phyloP scores from a whole-genome alignment of 345 rosid species.

The Pelargonium nanum region DNA sequence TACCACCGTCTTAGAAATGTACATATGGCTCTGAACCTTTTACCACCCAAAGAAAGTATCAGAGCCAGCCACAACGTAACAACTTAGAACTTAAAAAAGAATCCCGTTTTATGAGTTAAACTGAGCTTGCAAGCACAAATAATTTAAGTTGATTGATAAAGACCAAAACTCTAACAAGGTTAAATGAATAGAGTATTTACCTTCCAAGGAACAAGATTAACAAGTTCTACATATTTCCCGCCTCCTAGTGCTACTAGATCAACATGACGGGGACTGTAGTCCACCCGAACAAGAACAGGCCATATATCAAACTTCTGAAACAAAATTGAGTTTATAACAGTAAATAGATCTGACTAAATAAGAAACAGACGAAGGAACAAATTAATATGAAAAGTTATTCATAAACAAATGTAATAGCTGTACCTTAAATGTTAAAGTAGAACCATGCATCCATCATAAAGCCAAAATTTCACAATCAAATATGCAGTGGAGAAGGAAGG shows the following conservation, averaged over 20 bases:
- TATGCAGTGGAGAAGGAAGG: too few relatives aligned
- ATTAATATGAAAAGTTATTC: background rate
- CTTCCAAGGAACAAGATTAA: constrained; percentile 95
- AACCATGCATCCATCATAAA: too few relatives aligned
- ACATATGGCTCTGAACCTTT: too few relatives aligned
- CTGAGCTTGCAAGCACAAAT: too few relatives aligned
- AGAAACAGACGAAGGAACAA: background rate
- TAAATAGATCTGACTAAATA: constrained; percentile 3
- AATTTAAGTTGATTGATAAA: background rate
- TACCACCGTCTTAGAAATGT: too few relatives aligned
- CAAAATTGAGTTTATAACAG: constrained; percentile 20
- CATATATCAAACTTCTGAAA: constrained; percentile 78
- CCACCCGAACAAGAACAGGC: constrained; percentile 78
- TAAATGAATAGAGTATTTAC: constrained; percentile 22
- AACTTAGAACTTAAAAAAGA: too few relatives aligned
- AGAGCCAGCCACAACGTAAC: too few relatives aligned
- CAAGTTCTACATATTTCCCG: constrained; percentile 88
- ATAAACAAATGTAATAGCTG: too few relatives aligned
- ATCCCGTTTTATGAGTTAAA: too few relatives aligned
- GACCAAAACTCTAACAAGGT: background rate
- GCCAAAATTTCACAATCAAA: too few relatives aligned
- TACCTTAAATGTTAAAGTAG: too few relatives aligned
- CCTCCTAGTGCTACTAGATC: constrained; percentile 84
- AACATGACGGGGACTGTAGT: constrained; percentile 73
- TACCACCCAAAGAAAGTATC: too few relatives aligned